Conservation (phyloP, 2,329 filamentous ascomycete species). For the Ceratocystis cubensis region DNA sequence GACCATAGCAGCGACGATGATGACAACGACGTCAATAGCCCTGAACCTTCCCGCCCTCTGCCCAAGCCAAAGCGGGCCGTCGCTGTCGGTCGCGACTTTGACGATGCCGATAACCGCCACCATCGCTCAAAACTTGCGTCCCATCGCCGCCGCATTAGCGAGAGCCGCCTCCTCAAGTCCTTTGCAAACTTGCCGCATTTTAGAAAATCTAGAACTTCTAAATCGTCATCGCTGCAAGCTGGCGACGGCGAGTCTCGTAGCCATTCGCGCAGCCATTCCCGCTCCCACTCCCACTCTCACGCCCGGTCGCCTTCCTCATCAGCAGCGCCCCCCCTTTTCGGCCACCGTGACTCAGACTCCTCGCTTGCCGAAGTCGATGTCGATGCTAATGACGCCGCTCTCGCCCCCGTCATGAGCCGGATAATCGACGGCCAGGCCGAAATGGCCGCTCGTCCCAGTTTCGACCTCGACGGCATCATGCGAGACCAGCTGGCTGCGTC, state of each 20-base stretch:
- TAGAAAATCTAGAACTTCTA: conserved; percentile 29
- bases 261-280: not conserved
- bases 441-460: conserved; percentile 46
- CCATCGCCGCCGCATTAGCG: conserved; percentile 36
- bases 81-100: not conserved
- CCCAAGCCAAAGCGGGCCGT: conserved; percentile 33
- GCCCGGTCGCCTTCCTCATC: not conserved
- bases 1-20: conserved; percentile 72
- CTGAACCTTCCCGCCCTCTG: conserved; percentile 21
- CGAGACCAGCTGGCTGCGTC: not conserved
- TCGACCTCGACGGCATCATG: conserved; percentile 39
- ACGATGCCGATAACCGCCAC: not conserved
- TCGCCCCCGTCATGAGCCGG: conserved; percentile 61
- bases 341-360: not conserved
- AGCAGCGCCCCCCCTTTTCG: not conserved
- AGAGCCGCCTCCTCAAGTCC: conserved; percentile 52
- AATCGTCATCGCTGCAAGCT: conserved; percentile 3
- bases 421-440: conserved; percentile 62
- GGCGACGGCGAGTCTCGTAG: not conserved
- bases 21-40: conserved; percentile 34
- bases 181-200: conserved; percentile 46
- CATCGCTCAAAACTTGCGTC: not conserved
- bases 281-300: not conserved
- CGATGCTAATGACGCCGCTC: conserved; percentile 23
- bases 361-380: conserved; percentile 23